Base-by-base conservation (phyloP, 441 rosid species). In the Adansonia gregorii region DNA sequence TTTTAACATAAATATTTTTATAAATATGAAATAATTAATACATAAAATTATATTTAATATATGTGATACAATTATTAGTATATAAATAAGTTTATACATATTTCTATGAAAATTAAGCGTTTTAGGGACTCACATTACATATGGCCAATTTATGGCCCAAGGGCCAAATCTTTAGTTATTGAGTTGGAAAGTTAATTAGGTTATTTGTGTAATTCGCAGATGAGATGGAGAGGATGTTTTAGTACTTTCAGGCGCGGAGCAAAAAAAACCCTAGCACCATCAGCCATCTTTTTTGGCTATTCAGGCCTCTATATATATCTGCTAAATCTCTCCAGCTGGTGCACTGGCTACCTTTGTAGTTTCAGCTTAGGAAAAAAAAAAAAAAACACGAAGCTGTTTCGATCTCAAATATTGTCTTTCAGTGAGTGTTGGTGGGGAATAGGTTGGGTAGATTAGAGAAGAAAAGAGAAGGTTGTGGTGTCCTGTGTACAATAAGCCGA, bases 401-500 rank as follows among this genome's bases (percentile, higher is more conserved):
- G 17, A 51, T 51, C 8, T 27, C 35, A 27, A 27, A 27, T 27
- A 27, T 27, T 27, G 2, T 12, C 14, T 14, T 51, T 14, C 56
- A 14, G 4, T 51, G 56, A 51, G 56, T 51, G 7, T 51, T 51
- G 56, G 56, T 12, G 1, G 14, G 19, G 8, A 7, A 55, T 55
- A 1, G 22, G 19, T 55, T 55, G 3, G 11, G n/a, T 24, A 61
- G 39, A 61, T 12, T 61, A 3, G 12, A 35, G 12, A 9, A 24
- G 12, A 66, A 17, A 9, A 24, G 12, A 66, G 3, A 8, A 4
- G n/a, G 8, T 14, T 77, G 35, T 51, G n/a, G 17, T 51, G 56
- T 51, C 19, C 70, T 77, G 88, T 86, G 89, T 75, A 79, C 89
- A 89, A 85, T 83, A 89, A 87, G 90, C 88, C 90, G 92, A 89